Evolutionary conservation across 495 filamentous ascomycete species (phyloP).

Genomic region (Penicillium herquei): DNA sequence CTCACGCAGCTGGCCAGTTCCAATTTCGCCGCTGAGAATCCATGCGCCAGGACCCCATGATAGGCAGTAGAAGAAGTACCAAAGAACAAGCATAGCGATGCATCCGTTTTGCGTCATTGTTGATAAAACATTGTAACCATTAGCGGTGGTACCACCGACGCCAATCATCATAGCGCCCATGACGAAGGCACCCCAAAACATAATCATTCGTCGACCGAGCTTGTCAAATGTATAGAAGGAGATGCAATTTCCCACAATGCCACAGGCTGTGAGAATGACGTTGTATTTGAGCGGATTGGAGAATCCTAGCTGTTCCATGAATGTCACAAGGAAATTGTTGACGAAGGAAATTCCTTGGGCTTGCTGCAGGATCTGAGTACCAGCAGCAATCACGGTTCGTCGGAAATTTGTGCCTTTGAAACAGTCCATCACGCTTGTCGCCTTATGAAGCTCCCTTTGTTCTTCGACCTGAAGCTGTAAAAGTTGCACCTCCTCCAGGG

Average conservation of each 20-base stretch:
- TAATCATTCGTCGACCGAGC: conserved; percentile 50
- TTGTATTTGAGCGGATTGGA: conserved; percentile 28
- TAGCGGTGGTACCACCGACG: conserved; percentile 38
- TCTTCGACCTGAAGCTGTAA: conserved; percentile 5
- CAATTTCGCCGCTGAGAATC: conserved; percentile 10
- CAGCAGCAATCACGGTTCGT: conserved; percentile 48
- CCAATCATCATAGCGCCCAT: conserved; percentile 27
- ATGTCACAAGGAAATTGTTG: conserved; percentile 17
- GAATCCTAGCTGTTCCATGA: conserved; percentile 20
- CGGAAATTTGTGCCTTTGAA: conserved; percentile 51
- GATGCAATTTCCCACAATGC: conserved; percentile 52
- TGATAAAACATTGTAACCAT: conserved; percentile 2
- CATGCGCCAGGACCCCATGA: conserved; percentile 14
- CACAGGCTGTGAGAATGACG: conserved; percentile 41
- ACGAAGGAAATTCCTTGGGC: conserved; percentile 62
- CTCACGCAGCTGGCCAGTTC: conserved; percentile 16
- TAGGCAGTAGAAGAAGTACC: conserved; percentile 7
- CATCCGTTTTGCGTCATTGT: conserved; percentile 5
- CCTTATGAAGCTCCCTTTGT: conserved; percentile 3
- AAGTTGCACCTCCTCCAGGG: conserved; percentile 4
- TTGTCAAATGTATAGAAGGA: conserved; percentile 52
- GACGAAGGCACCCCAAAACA: conserved; percentile 43
- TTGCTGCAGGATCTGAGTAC: conserved; percentile 54
- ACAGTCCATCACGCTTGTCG: conserved; percentile 10
- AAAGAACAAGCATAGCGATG: conserved; percentile 10